phyloP scores from a whole-genome alignment of 495 filamentous ascomycete species.

The Penicillium parvum region DNA sequence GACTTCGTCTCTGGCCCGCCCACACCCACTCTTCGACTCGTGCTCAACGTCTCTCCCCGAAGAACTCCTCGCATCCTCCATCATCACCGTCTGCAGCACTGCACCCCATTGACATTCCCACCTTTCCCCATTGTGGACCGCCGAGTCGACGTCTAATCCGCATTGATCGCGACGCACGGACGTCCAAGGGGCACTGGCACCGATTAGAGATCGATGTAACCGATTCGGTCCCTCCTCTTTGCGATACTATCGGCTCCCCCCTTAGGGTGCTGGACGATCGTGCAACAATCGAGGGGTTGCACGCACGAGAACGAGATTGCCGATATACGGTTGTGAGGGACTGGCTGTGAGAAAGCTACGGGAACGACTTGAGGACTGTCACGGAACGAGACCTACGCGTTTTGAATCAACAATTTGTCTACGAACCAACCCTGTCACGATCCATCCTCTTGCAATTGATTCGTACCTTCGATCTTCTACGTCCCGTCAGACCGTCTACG shows the following conservation, averaged over 20 bases:
- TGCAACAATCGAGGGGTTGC: slow-evolving; percentile 5
- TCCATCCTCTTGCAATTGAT: slow-evolving; percentile 1
- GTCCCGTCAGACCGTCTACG: no score
- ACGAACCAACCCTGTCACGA: not conserved
- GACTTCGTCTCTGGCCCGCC: not conserved
- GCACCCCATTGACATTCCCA: not conserved
- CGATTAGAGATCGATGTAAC: slow-evolving; percentile 35
- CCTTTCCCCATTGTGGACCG: slow-evolving; percentile 1
- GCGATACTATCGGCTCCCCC: slow-evolving; percentile 25
- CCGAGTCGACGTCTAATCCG: slow-evolving; percentile 1
- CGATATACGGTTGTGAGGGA: no score
- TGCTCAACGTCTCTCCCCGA: not conserved
- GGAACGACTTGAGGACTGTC: no score
- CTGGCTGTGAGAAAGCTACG: no score
- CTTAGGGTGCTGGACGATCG: slow-evolving; percentile 16
- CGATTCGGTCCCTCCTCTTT: slow-evolving; percentile 30
- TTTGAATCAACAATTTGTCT: no score
- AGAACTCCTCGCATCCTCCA: slow-evolving; percentile 1
- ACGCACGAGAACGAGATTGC: slow-evolving; percentile 2
- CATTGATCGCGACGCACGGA: slow-evolving; percentile 14
- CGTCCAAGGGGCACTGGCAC: slow-evolving; percentile 8
- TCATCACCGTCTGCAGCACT: no score
- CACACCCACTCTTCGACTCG: slow-evolving; percentile 5
- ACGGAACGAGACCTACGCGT: no score
- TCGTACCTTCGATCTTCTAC: not conserved